Evolutionary conservation across 2,329 filamentous ascomycete genomes (phyloP).

Genomic region (Exophiala xenobiotica): DNA sequence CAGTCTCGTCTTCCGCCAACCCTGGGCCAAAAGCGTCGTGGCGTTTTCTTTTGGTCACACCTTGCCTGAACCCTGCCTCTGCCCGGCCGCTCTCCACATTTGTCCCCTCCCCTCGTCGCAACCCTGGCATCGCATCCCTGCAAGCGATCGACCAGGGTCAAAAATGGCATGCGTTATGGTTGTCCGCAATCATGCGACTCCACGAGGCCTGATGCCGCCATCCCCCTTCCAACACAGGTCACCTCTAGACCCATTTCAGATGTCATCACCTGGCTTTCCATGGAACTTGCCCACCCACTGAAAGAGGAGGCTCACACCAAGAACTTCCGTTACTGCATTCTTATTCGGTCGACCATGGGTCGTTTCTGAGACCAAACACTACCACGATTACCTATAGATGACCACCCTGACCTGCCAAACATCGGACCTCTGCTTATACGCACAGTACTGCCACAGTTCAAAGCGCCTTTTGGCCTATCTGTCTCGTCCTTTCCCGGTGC

Average conservation of each 20-base stretch:
- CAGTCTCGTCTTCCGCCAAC: background rate
- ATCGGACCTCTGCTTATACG: no score
- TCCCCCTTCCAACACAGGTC: conserved; percentile 1
- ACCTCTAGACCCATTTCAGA: background rate
- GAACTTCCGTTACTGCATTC: no score
- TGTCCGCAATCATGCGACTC: conserved; percentile 5
- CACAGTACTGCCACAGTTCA: no score
- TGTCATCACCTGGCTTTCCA: background rate
- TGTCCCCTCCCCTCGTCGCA: background rate
- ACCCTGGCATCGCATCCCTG: background rate
- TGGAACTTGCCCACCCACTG: background rate
- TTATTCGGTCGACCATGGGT: background rate
- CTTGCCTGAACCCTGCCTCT: background rate
- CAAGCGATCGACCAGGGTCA: conserved; percentile 4
- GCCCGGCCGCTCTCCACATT: background rate
- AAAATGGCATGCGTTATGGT: conserved; percentile 4
- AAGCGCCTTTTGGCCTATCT: no score
- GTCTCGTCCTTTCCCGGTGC: no score
- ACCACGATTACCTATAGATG: no score
- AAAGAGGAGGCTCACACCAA: background rate
- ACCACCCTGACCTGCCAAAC: no score
- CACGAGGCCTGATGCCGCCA: conserved; percentile 5
- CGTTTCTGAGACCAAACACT: no score
- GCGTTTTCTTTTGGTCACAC: no score
- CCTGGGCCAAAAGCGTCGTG: no score